Base-by-base conservation (phyloP, 768 basidiomycete species). In the Cantharellus anzutake region DNA sequence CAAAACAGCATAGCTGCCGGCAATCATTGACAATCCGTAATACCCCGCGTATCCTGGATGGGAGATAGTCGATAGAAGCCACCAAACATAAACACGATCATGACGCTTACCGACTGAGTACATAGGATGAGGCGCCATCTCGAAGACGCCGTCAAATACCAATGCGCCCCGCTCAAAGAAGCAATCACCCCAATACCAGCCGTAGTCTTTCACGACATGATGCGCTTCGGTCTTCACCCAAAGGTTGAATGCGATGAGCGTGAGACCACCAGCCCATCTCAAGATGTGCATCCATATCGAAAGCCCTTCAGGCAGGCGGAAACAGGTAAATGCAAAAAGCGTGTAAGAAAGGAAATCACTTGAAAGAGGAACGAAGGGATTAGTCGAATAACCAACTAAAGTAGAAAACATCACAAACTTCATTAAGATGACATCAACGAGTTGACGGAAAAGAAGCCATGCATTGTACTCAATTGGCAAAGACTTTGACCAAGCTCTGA, bases 221-320 rank as follows among this genome's bases (percentile, higher is more conserved):
- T 99, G 96, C 0, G 96, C 96, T 67, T 98, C 94, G 2, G 86
- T 87, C 69, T 99, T 99, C 63, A 99, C 91, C 92, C 93, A 98
- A 41, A 98, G 77, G 70, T 99, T 98, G 76, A 98, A 98, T 29
- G 77, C 78, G 68, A 98, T 91, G 35, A 99, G 73, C 0, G 80
- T 77, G 61, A 87, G 68, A 3, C 96, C 96, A 29, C 84, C 84
- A 51, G 85, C 71, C 94, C 94, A 99, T 86, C 91, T 81, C 71
- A 90, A 77, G 62, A 85, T 68, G 68, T 97, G 92, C 16, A 88
- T 77, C 4, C 75, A 67, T 51, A 77, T 57, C 0, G 90, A 86
- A 39, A 96, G 77, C 50, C 80, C 83, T 41, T 81, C 75, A 0
- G 93, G 91, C 35, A 91, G 80, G 3, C 89, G 81, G 72, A 92